Base-by-base conservation (phyloP, 129 eudicot genomes). In the Apium graveolens region DNA sequence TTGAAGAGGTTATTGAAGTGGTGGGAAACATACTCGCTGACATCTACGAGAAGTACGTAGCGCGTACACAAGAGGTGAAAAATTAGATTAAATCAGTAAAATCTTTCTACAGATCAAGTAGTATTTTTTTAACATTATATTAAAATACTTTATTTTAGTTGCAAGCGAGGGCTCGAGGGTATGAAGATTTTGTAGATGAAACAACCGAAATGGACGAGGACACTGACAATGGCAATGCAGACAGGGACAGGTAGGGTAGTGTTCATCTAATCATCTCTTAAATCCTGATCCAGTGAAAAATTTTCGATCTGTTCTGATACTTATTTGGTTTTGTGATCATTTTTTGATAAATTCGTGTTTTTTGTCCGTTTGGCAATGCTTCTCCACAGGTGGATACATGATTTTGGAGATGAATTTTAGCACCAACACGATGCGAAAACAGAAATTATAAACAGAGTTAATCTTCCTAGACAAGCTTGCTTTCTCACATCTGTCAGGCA, bases 341-440 rank as follows among this genome's bases (percentile, higher is more conserved):
- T 57, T 57, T n/a, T 10, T 57, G 31, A 57, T n/a, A n/a, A 8
- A 53, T 53, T 53, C 13, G 20, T 4, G 1, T 24, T 57, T 3
- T 57, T 57, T 57, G 14, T n/a, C 32, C 32, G 66, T 57, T n/a
- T 57, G 31, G 66, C 32, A 10, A 8, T 57, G 26, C 66, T n/a
- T 21, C 16, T 57, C 2, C 6, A 26, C 8, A 57, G 66, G 66
- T 57, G 66, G 66, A 57, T 57, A n/a, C 66, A 57, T 57, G 66
- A 57, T 57, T 57, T 57, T n/a, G 66, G 66, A 57, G 66, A n/a
- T n/a, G 32, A n/a, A 57, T 57, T 57, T n/a, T 57, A 57, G 24
- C 27, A 53, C 60, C 0, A 21, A 53, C 62, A 51, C 9, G 5
- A 51, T 51, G 27, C 27, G 27, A 53, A 53, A 53, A 53, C 27